phyloP scores from a whole-genome alignment of 371 early-diverging fungal genomes.

The Mucor velutinosus region DNA sequence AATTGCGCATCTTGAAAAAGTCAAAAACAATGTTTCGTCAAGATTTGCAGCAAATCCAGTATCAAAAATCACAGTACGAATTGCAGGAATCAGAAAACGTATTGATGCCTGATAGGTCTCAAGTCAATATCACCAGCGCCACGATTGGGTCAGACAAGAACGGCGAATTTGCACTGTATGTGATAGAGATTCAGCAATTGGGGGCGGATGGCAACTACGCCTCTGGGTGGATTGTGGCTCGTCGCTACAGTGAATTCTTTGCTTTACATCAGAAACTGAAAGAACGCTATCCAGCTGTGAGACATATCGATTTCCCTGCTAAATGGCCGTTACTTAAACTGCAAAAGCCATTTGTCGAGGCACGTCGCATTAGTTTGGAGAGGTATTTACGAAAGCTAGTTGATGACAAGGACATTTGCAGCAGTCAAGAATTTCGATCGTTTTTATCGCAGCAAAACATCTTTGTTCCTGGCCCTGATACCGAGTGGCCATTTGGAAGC shows the following conservation, averaged over 20 bases:
- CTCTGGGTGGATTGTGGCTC: conserved; percentile 79
- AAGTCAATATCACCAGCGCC: conserved; percentile 60
- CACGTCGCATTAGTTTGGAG: conserved; percentile 68
- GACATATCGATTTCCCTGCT: conserved; percentile 73
- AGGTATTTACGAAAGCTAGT: conserved; percentile 71
- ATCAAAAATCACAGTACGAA: conserved; percentile 72
- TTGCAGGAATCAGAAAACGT: conserved; percentile 68
- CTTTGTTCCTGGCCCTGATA: conserved; percentile 46
- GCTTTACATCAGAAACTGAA: conserved; percentile 73
- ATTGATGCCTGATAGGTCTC: conserved; percentile 65
- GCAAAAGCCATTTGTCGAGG: conserved; percentile 69
- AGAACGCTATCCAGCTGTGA: conserved; percentile 56
- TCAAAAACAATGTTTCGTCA: conserved; percentile 60
- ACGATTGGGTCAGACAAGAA: conserved; percentile 57
- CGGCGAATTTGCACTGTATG: conserved; percentile 75
- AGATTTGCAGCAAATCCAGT: conserved; percentile 62
- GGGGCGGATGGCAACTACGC: conserved; percentile 52
- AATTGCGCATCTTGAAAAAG: conserved; percentile 65
- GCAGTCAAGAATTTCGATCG: conserved; percentile 56
- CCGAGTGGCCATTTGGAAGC: conserved; percentile 11
- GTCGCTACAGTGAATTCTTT: conserved; percentile 84
- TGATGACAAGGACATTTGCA: conserved; percentile 54
- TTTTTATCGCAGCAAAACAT: conserved; percentile 71
- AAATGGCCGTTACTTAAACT: conserved; percentile 69
- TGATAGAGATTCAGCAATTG: conserved; percentile 77